Evolutionary conservation across 2,329 filamentous ascomycete species (phyloP).

Genomic region (Tolypocladium cylindrosporum): DNA sequence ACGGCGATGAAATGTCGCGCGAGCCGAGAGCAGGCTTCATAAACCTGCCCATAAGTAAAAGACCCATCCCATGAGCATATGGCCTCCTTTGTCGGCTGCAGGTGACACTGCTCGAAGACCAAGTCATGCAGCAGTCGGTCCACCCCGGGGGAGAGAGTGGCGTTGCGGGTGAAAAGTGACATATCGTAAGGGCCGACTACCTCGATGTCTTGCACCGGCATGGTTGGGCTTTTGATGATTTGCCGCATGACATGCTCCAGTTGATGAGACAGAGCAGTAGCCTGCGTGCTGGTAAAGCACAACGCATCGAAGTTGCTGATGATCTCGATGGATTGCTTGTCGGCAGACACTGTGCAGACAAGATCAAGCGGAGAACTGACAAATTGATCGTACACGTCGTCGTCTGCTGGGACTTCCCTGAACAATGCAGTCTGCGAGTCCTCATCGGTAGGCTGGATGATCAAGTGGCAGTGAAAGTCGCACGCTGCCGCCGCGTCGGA

Average conservation of each 20-base stretch:
- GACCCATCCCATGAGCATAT: slow-evolving; percentile 1
- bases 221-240: background rate
- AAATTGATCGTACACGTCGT: background rate
- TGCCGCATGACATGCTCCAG: background rate
- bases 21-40: background rate
- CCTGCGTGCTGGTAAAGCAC: background rate
- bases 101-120: background rate
- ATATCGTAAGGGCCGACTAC: background rate
- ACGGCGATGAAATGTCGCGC: background rate
- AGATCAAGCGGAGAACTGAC: background rate
- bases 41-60: slow-evolving; percentile 1
- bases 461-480: slow-evolving; percentile 1
- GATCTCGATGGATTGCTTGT: background rate
- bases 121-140: background rate
- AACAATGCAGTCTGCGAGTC: background rate
- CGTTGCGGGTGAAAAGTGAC: background rate
- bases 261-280: background rate
- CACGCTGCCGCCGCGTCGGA: slow-evolving; percentile 1
- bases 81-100: background rate
- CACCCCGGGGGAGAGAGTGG: background rate
- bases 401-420: background rate
- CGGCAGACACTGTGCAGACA: background rate
- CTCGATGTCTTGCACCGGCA: background rate
- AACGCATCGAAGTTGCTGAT: background rate
- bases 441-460: background rate